Evolutionary conservation across 2,329 filamentous ascomycete genomes (phyloP).

Genomic region (Claviceps sp.): DNA sequence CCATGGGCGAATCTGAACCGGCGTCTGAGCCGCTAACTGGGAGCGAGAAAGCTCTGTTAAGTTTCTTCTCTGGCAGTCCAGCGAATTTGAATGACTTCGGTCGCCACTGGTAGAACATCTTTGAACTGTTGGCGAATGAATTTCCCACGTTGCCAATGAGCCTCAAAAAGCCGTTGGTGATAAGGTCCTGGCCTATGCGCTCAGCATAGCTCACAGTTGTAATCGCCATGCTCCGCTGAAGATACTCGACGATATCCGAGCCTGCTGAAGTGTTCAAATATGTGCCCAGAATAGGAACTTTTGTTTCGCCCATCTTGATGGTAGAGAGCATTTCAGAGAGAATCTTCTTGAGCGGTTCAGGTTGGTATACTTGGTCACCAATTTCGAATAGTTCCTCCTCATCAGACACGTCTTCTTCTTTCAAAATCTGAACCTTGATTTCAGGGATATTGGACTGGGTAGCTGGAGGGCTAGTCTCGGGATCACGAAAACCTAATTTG

Average conservation of each 20-base stretch:
- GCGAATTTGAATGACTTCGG: constrained; percentile 80
- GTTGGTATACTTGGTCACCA: constrained; percentile 74
- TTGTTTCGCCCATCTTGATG: constrained; percentile 79
- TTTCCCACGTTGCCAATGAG: constrained; percentile 89
- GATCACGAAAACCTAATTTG: constrained; percentile 91
- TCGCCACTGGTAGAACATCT: constrained; percentile 95
- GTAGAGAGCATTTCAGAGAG: constrained; percentile 73
- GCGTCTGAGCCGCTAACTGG: constrained; percentile 43
- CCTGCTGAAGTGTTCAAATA: constrained; percentile 89
- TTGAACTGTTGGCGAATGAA: constrained; percentile 93
- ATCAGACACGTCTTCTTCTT: constrained; percentile 45
- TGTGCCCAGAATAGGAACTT: constrained; percentile 87
- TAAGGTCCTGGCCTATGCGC: constrained; percentile 85
- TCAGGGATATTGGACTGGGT: constrained; percentile 50
- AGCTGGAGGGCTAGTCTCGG: constrained; percentile 53
- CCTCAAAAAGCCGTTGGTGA: constrained; percentile 73
- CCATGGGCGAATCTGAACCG: constrained; percentile 57
- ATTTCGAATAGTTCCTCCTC: constrained; percentile 79
- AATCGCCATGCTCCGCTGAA: constrained; percentile 76
- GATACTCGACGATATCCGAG: constrained; percentile 88
- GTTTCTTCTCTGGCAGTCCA: constrained; percentile 80
- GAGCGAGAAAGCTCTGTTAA: constrained; percentile 63
- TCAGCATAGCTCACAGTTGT: constrained; percentile 83
- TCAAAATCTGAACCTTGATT: constrained; percentile 71
- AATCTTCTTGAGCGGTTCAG: constrained; percentile 84